These are phyloP conservation scores for Insectozyma bohioensis DNA, from an alignment of 1,139 yeast genomes.

Conservation along the genomic window DNA sequence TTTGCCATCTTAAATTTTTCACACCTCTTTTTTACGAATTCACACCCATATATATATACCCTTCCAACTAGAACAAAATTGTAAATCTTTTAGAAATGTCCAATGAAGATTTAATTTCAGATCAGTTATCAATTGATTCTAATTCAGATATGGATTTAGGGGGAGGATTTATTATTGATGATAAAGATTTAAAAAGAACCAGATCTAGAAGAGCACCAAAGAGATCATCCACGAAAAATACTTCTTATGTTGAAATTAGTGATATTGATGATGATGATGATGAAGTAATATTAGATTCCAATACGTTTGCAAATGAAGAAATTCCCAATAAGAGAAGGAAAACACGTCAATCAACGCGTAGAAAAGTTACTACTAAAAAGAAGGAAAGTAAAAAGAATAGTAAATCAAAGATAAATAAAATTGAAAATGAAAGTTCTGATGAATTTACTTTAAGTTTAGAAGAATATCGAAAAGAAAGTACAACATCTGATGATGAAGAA, in stretches of 20 bases:
- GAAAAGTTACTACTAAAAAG: conserved; percentile 5
- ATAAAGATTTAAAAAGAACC: conserved; percentile 17
- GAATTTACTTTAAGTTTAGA: conserved; percentile 20
- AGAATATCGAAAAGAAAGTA: conserved; percentile 20
- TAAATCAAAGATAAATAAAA: no score
- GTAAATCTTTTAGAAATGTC: no score
- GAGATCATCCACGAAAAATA: conserved; percentile 16
- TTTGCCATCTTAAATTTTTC: no score
- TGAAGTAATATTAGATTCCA: conserved; percentile 12
- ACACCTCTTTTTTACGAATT: no score
- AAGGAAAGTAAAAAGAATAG: no score
- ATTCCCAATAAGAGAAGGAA: conserved; percentile 16
- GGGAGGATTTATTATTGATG: conserved; percentile 45
- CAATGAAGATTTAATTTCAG: no score
- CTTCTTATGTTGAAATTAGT: conserved; percentile 23
- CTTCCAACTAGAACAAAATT: no score
- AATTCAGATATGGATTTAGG: conserved; percentile 27
- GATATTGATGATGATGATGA: conserved; percentile 15
- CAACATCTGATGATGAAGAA: conserved; percentile 26
- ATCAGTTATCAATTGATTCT: conserved; percentile 3
- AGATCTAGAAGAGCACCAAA: conserved; percentile 19
- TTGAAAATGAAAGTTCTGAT: conserved; percentile 7
- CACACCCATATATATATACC: no score
- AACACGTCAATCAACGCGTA: conserved; percentile 19
- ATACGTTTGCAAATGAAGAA: conserved; percentile 13